A percentile compares a stretch with the other conserved stretches of the same genome.
These are phyloP conservation scores for Salix arbutifolia DNA, from an alignment of 345 rosid species.

Conservation along the genomic window DNA sequence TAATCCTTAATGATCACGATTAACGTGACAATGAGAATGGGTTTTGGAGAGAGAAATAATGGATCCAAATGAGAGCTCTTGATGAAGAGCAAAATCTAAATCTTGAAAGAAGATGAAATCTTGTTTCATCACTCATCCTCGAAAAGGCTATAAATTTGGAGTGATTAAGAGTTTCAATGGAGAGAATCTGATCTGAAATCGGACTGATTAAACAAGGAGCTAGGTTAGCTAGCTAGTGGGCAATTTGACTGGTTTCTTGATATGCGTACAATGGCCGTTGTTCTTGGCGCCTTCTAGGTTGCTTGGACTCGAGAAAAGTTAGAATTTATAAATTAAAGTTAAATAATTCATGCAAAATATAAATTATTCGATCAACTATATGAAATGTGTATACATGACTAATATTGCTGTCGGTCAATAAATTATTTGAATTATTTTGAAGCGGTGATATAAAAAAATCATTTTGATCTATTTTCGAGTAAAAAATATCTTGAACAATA, in stretches of 20 bases:
- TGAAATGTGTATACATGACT: too few species aligned
- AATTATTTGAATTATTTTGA: too few species aligned
- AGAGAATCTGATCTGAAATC: slow-evolving; percentile 24
- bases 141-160: not conserved
- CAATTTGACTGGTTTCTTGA: slow-evolving; percentile 10
- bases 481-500: too few species aligned
- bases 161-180: slow-evolving; percentile 22
- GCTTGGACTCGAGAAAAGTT: not conserved
- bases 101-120: not conserved
- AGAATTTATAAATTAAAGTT: too few species aligned
- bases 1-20: not conserved
- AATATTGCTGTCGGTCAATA: too few species aligned
- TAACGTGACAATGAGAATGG: not conserved
- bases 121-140: not conserved
- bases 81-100: not conserved
- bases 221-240: not conserved
- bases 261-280: slow-evolving; percentile 18
- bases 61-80: not conserved
- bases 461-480: too few species aligned
- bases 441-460: too few species aligned
- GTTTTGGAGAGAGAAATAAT: not conserved
- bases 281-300: slow-evolving; percentile 16
- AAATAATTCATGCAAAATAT: too few species aligned
- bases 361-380: too few species aligned
- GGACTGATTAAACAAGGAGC: slow-evolving; percentile 1